Percentiles rank a stretch among this genome's conserved stretches.
Conservation (phyloP, 2,329 filamentous ascomycete genomes). For the Alternaria ventricosa region DNA sequence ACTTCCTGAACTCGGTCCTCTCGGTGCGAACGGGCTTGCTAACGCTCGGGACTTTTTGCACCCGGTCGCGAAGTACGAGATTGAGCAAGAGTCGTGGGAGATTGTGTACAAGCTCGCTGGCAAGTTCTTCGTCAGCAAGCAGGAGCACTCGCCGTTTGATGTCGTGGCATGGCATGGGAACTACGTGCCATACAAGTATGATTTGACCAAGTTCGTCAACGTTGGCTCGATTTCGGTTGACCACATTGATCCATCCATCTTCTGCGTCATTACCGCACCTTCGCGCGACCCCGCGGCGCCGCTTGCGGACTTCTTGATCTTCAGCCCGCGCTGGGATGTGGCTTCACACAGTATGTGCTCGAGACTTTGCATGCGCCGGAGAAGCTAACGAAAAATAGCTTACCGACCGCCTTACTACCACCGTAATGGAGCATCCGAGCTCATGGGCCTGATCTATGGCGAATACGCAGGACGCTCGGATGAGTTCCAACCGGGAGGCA, state of each 20-base stretch:
- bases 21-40: conserved; percentile 50
- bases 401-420: conserved; percentile 64
- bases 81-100: conserved; percentile 53
- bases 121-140: conserved; percentile 68
- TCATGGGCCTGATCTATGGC: conserved; percentile 69
- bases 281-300: conserved; percentile 66
- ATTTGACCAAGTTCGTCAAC: conserved; percentile 76
- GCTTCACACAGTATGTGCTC: conserved; percentile 55
- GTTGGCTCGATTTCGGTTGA: conserved; percentile 77
- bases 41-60: conserved; percentile 70
- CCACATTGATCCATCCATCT: conserved; percentile 80
- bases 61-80: conserved; percentile 71
- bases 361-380: neutral
- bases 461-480: conserved; percentile 59
- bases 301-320: conserved; percentile 70
- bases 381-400: conserved; percentile 9
- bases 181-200: conserved; percentile 80
- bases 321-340: conserved; percentile 69
- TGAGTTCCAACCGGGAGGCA: conserved; percentile 67
- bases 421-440: conserved; percentile 70
- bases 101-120: conserved; percentile 64
- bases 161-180: conserved; percentile 82
- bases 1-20: conserved; percentile 47
- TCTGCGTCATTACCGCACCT: conserved; percentile 68
- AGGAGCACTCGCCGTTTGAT: conserved; percentile 77